phyloP scores from a whole-genome alignment of 129 eudicot genomes.

The Helichrysum umbraculigerum region DNA sequence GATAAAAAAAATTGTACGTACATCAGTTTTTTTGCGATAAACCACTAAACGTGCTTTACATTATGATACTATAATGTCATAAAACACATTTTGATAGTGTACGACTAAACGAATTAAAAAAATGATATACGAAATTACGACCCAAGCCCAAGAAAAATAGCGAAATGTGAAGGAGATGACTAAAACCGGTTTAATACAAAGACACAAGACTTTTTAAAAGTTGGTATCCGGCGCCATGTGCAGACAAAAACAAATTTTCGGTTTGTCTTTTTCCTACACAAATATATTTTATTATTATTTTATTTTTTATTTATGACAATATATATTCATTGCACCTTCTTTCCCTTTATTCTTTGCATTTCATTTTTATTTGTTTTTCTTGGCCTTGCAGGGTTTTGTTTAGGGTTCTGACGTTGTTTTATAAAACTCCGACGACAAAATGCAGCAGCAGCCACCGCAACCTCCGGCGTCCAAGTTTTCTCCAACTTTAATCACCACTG shows the following conservation, averaged over 20 bases:
- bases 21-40: too few species aligned
- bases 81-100: too few species aligned
- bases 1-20: too few species aligned
- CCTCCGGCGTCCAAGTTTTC: slow-evolving; percentile 40
- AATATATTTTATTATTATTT: neutral
- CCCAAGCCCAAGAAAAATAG: too few species aligned
- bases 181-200: neutral
- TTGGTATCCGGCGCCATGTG: slow-evolving; percentile 16
- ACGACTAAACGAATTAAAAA: too few species aligned
- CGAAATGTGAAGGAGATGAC: neutral
- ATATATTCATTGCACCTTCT: neutral
- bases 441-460: slow-evolving; percentile 64
- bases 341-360: neutral
- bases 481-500: slow-evolving; percentile 53
- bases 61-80: too few species aligned
- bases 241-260: slow-evolving; percentile 34
- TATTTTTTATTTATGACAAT: neutral
- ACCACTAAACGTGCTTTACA: too few species aligned
- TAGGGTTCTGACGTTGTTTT: neutral
- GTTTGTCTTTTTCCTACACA: slow-evolving; percentile 22
- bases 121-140: too few species aligned
- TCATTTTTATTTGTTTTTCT: neutral
- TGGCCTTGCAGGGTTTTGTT: neutral
- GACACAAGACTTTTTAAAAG: neutral
- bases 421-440: slow-evolving; percentile 30